Evolutionary conservation across 495 filamentous ascomycete species (phyloP), one percentile per base, ranked within the genome.

Genomic region (Podospora fimiseda): DNA sequence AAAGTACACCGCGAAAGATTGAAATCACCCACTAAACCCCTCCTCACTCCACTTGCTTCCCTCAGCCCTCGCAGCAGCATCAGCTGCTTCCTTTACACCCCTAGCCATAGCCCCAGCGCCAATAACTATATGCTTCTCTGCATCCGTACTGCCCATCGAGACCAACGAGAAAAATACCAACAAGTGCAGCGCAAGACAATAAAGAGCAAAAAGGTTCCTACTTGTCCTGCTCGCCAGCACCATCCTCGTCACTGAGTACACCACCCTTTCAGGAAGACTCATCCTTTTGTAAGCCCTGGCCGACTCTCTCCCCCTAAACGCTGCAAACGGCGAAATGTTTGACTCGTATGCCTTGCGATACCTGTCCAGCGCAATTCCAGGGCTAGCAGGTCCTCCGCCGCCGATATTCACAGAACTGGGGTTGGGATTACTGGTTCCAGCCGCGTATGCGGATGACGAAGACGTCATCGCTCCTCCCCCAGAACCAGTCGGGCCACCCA

Each of bases 301-400:
- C 33, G 86, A 88, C 74, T 99, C 93, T 36, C 91, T 83, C 4
- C 93, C 90, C 37, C 90, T 79, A 70, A 97, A 98, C 6, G 88
- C 90, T 21, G 92, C 91, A 62, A 99, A 99, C 0, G 93, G 93
- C 11, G 89, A 95, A 27, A 98, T 85, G 62, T 90, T 92, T 18
- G 87, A 86, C 71, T 99, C 93, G 68, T 99, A 99, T 8, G 91
- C 88, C 45, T 88, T 86, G 47, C 90, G 80, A 63, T 99, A 99
- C 22, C 91, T 81, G 65, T 97, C 90, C 22, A 95, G 72, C 14
- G 84, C 80, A 24, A 87, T 76, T 8, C 84, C 82, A 0, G 81
- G 79, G 38, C 59, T 68, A 46, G 66, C 57, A 47, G 62, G 55
- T 53, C 69, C 55, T 27, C 41, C 38, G 27, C 71, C 16, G 74